Evolutionary conservation across 140 eudicot genomes (phyloP), one percentile per base, ranked within the genome.

Genomic region (Bidens hawaiensis): DNA sequence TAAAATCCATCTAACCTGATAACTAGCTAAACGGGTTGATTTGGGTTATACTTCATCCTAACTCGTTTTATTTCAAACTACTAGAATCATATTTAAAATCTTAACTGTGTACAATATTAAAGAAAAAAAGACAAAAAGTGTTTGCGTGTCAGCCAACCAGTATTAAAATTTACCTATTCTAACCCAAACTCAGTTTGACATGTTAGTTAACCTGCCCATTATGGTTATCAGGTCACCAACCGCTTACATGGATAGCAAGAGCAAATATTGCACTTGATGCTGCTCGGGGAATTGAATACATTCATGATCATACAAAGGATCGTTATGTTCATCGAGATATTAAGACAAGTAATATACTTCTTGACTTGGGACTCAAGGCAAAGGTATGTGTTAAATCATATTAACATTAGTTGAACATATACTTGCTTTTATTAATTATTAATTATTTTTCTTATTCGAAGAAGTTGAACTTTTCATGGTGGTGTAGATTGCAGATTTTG

Each of bases 261-360:
- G 76, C 79, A 46, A 80, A 74, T 57, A 76, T 82, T n/a, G 83
- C 89, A 28, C 79, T 85, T 28, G 94, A 82, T 79, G 76, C 94
- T 66, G 94, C 94, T 22, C 74, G 83, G 64, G 94, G 94, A 49
- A 78, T 85, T 4, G 94, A 85, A 42, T 82, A 82, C 56, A 82
- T 85, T 66, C 94, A 85, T 70, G 94, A 85, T 57, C 94, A 79
- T 60, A 79, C 89, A 60, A 85, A 85, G 55, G 72, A 89, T 0
- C 85, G 79, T 13, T 85, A 82, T 68, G 94, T 82, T 54, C 89
- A 85, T 68, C 81, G 89, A 19, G 94, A 85, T 73, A 82, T 82
- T 41, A 85, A 85, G 58, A 82, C 94, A 19, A 76, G 78, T 22
- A 85, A 85, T 60, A 82, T 85, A 60, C 80, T 85, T 49, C 89